Conservation (phyloP, 768 basidiomycete species). For the Inosperma sp. region DNA sequence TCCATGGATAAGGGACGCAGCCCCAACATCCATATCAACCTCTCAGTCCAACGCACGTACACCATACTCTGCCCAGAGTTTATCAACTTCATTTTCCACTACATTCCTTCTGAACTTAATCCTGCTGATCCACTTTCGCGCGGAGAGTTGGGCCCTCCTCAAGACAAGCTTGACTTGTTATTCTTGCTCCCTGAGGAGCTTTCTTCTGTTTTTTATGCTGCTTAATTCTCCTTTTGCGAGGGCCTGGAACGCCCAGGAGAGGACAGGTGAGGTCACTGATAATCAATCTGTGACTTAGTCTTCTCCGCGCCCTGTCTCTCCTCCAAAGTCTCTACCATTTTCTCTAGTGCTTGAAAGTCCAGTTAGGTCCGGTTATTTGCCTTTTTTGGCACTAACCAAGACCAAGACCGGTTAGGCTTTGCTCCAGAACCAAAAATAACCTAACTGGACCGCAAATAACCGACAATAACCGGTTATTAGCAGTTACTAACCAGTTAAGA, state of each 20-base stretch:
- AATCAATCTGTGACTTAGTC: not conserved
- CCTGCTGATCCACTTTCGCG: conserved; percentile 28
- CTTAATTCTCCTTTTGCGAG: not conserved
- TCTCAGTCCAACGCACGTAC: conserved; percentile 22
- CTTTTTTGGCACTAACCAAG: too few relatives aligned
- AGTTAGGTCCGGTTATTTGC: too few relatives aligned
- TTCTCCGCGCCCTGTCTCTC: conserved; percentile 2
- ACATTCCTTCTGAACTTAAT: conserved; percentile 26
- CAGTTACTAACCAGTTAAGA: too few relatives aligned
- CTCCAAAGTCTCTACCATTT: not conserved
- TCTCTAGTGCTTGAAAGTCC: too few relatives aligned
- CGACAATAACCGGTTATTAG: too few relatives aligned
- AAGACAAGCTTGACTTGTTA: not conserved
- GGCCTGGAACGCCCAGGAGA: not conserved
- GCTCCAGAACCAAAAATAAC: too few relatives aligned
- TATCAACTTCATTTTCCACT: conserved; percentile 19
- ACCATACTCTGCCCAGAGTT: conserved; percentile 13
- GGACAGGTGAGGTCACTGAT: not conserved
- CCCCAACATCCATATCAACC: conserved; percentile 27
- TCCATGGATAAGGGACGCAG: conserved; percentile 29
- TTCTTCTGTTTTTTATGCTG: conserved; percentile 7
- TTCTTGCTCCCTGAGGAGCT: conserved; percentile 19
- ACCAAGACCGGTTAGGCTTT: too few relatives aligned
- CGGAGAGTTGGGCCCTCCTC: conserved; percentile 10
- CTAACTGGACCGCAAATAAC: too few relatives aligned